Conservation (phyloP, 139 green algal species). For the Diplosphaera chodatii region DNA sequence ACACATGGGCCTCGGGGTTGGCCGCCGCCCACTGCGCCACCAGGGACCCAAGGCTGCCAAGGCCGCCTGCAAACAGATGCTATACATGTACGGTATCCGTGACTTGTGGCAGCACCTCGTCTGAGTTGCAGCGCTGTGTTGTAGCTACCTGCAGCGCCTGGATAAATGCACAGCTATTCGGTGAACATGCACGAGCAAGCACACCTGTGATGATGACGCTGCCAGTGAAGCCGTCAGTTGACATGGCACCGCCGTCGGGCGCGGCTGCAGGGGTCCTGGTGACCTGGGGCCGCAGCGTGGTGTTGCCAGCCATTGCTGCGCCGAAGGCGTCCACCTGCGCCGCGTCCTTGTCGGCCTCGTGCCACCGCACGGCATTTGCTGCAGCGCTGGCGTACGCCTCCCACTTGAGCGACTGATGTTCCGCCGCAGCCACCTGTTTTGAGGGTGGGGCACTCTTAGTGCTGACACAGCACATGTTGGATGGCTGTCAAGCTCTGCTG, state of each 20-base stretch:
- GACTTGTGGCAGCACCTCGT: no score
- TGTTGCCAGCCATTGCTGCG: background rate
- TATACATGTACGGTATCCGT: no score
- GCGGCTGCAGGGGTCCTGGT: background rate
- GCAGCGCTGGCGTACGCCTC: background rate
- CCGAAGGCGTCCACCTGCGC: background rate
- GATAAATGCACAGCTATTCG: background rate
- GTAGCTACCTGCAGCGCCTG: no score
- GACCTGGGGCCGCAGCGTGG: background rate
- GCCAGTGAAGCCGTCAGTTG: background rate
- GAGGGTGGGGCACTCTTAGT: no score
- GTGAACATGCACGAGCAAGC: background rate
- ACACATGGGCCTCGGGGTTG: background rate
- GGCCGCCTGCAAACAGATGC: background rate
- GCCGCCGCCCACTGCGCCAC: background rate
- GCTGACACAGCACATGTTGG: no score
- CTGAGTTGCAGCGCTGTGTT: no score
- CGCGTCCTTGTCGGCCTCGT: background rate
- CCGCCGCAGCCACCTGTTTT: background rate
- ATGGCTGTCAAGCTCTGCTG: no score
- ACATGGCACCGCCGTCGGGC: background rate
- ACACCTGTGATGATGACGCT: background rate
- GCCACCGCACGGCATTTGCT: background rate
- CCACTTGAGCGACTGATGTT: background rate
- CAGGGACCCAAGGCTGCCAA: constrained; percentile 3